Conservation (phyloP, 1,139 yeast species). For the Hyphopichia fennica region DNA sequence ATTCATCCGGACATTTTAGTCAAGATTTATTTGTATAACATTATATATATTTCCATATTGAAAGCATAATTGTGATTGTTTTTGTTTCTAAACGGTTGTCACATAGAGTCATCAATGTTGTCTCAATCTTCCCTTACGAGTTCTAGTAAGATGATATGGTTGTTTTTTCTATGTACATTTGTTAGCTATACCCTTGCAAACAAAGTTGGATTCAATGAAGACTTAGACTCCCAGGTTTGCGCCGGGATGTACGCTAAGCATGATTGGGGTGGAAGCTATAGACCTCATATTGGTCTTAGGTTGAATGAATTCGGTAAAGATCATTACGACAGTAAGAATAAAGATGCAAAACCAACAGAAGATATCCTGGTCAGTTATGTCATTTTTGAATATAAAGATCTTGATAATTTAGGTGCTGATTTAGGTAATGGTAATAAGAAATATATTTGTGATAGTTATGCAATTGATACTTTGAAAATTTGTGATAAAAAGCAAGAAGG, state of each 20-base stretch:
- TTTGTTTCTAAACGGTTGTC: too few species aligned
- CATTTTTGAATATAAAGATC: conserved; percentile 82
- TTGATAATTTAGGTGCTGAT: conserved; percentile 61
- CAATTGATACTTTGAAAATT: conserved; percentile 51
- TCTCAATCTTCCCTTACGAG: not conserved
- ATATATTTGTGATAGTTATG: conserved; percentile 74
- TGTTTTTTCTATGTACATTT: not conserved
- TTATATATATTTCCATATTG: too few species aligned
- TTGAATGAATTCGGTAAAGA: conserved; percentile 36
- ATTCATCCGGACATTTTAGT: too few species aligned
- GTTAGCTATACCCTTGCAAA: conserved; percentile 34
- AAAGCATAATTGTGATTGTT: too few species aligned
- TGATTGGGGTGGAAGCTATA: conserved; percentile 81
- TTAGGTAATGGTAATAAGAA: conserved; percentile 35
- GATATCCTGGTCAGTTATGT: conserved; percentile 60
- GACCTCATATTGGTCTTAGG: conserved; percentile 60
- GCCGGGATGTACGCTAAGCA: conserved; percentile 85
- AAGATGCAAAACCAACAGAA: conserved; percentile 19
- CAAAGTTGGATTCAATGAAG: conserved; percentile 47
- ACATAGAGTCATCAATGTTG: not conserved
- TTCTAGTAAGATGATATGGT: not conserved
- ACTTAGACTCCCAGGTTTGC: conserved; percentile 62
- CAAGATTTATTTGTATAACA: too few species aligned
- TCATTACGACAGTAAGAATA: conserved; percentile 29
- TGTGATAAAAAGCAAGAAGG: conserved; percentile 62